Percentiles rank a stretch among this genome's conserved stretches.
phyloP scores from a whole-genome alignment of 345 rosid genomes.

The Viola odorata region DNA sequence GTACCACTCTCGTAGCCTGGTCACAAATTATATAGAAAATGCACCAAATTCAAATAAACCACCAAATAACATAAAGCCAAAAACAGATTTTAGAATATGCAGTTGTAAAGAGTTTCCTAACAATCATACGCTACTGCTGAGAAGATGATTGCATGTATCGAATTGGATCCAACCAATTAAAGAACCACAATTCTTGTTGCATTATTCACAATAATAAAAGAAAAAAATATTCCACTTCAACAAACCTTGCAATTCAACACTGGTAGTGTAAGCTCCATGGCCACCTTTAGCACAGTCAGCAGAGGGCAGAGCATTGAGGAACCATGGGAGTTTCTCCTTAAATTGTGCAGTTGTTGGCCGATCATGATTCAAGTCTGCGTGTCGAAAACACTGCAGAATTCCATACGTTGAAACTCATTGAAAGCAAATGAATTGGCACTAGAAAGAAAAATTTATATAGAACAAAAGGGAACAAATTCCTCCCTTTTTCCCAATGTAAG shows the following conservation, averaged over 20 bases:
- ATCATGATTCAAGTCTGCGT: conserved; percentile 70
- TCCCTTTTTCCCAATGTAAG: background rate
- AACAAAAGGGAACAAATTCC: no score
- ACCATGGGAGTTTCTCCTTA: conserved; percentile 94
- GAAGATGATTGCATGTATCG: no score
- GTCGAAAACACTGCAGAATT: conserved; percentile 80
- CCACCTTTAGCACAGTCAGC: conserved; percentile 99
- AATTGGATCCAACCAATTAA: no score
- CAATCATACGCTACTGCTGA: no score
- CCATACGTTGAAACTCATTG: conserved; percentile 9
- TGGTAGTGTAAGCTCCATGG: conserved; percentile 88
- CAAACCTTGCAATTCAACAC: conserved; percentile 82
- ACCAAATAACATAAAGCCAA: background rate
- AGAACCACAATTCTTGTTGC: no score
- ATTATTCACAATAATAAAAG: background rate
- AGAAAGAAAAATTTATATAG: no score
- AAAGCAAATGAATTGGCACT: conserved; percentile 5
- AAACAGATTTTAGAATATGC: conserved; percentile 1
- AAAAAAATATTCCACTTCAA: conserved; percentile 10
- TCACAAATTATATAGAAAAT: conserved; percentile 8
- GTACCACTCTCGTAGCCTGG: conserved; percentile 73
- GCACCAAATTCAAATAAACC: background rate
- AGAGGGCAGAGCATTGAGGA: conserved; percentile 87
- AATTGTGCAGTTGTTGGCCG: conserved; percentile 88
- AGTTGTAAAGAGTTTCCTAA: conserved; percentile 1